Percentiles rank a stretch among this genome's conserved stretches.
These are phyloP conservation scores for Golovinomyces cichoracearum DNA, from an alignment of 2,329 filamentous ascomycete species.

Conservation along the genomic window DNA sequence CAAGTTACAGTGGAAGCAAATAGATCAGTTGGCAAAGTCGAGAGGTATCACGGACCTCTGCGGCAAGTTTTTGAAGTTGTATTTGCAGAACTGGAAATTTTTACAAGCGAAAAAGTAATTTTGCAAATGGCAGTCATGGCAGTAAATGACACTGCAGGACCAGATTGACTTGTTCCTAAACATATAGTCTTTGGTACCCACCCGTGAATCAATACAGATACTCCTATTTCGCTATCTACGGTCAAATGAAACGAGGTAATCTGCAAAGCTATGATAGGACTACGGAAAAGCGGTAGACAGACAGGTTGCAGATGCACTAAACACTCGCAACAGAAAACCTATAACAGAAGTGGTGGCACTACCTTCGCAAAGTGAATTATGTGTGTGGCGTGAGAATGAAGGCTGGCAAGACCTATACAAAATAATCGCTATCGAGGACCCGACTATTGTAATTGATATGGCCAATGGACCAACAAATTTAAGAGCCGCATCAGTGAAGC, in stretches of 20 bases:
- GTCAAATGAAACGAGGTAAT: too few relatives aligned
- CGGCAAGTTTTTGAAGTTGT: neutral
- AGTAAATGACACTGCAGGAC: neutral
- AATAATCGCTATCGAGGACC: neutral
- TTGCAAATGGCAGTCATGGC: neutral
- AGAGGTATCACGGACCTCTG: neutral
- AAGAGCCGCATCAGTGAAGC: too few relatives aligned
- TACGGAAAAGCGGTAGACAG: too few relatives aligned
- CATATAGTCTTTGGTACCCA: neutral
- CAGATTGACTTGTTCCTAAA: neutral
- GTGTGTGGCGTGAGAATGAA: neutral
- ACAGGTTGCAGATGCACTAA: neutral
- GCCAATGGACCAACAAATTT: too few relatives aligned
- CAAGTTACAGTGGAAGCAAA: neutral
- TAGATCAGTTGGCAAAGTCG: neutral
- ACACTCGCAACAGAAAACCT: neutral
- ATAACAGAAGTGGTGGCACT: neutral
- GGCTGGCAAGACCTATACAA: neutral
- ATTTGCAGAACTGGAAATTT: neutral
- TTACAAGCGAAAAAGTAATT: neutral
- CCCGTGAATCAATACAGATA: neutral
- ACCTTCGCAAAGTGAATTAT: neutral
- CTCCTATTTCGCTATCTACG: too few relatives aligned
- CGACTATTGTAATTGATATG: neutral
- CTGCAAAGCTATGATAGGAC: too few relatives aligned